These are phyloP conservation scores for Podospora pseudocomata DNA, from an alignment of 495 filamentous ascomycete genomes.

Conservation along the genomic window DNA sequence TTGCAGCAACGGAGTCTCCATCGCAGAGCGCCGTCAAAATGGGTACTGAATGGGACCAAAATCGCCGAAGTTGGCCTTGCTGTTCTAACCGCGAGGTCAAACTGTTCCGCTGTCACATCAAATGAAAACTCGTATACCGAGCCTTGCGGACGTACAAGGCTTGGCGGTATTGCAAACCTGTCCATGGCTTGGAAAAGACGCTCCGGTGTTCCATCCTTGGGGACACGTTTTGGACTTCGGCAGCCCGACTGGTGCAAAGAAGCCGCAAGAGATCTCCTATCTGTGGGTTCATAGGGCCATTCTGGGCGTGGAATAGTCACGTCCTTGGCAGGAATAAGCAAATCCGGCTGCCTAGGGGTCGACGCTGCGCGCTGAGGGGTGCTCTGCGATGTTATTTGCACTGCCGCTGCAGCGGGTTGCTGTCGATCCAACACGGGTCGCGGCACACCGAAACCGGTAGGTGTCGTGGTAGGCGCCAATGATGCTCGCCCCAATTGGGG, in stretches of 20 bases:
- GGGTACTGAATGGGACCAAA: constrained; percentile 29
- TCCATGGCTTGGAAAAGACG: constrained; percentile 49
- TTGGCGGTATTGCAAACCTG: constrained; percentile 42
- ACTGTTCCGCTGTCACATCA: constrained; percentile 33
- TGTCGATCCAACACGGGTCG: background rate
- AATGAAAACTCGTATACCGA: constrained; percentile 33
- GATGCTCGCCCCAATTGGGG: background rate
- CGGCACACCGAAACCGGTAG: background rate
- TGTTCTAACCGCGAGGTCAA: constrained; percentile 22
- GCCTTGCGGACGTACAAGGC: constrained; percentile 28
- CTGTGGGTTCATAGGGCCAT: constrained; percentile 38
- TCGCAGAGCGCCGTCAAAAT: constrained; percentile 38
- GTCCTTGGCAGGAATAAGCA: constrained; percentile 17
- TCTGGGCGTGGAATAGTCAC: constrained; percentile 23
- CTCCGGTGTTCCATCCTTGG: constrained; percentile 27
- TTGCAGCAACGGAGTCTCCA: constrained; percentile 40
- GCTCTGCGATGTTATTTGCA: constrained; percentile 17
- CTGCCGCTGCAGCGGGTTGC: background rate
- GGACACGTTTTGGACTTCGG: constrained; percentile 50
- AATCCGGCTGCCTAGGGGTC: background rate
- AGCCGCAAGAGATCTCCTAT: constrained; percentile 43
- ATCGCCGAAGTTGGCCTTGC: constrained; percentile 16
- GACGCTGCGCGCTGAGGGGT: constrained; percentile 12
- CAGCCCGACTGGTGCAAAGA: constrained; percentile 57
- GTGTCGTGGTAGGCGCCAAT: background rate